Evolutionary conservation across 106 monocot species (phyloP).

Genomic region (Allium fistulosum): DNA sequence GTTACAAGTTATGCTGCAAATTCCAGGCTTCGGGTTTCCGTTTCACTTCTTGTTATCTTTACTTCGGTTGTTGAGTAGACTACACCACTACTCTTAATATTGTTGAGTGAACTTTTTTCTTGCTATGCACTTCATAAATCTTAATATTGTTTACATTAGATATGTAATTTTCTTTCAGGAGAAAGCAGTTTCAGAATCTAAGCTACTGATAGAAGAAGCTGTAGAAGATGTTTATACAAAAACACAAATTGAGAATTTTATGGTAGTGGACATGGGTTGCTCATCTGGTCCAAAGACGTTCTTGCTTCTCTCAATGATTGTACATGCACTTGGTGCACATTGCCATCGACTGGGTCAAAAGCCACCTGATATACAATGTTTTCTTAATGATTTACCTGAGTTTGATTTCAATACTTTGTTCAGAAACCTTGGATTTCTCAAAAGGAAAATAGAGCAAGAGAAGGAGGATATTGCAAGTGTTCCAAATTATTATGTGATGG

Average conservation of each 20-base stretch:
- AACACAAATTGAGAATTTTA: conserved; percentile 13
- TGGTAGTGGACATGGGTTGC: conserved; percentile 44
- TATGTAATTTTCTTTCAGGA: no score
- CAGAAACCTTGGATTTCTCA: not conserved
- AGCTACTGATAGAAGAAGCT: conserved; percentile 21
- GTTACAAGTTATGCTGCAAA: conserved; percentile 18
- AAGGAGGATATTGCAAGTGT: no score
- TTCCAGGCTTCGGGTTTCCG: conserved; percentile 13
- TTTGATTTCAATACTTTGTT: conserved; percentile 41
- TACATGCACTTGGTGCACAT: conserved; percentile 4
- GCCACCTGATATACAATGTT: conserved; percentile 21
- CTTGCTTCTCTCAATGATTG: conserved; percentile 18
- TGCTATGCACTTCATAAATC: no score
- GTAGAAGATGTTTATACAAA: conserved; percentile 8
- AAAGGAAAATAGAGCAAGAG: no score
- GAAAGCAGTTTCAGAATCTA: conserved; percentile 22
- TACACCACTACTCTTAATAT: not conserved
- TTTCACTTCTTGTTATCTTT: no score
- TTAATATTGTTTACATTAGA: no score
- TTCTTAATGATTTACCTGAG: conserved; percentile 34
- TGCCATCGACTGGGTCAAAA: no score
- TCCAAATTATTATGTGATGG: no score
- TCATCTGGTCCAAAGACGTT: conserved; percentile 53
- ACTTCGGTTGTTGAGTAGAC: no score
- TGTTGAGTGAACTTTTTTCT: no score